Percentiles rank a stretch among this genome's conserved stretches.
Conservation (phyloP, 225 moss, liverwort and hornwort genomes). For the Takakia lepidozioides region DNA sequence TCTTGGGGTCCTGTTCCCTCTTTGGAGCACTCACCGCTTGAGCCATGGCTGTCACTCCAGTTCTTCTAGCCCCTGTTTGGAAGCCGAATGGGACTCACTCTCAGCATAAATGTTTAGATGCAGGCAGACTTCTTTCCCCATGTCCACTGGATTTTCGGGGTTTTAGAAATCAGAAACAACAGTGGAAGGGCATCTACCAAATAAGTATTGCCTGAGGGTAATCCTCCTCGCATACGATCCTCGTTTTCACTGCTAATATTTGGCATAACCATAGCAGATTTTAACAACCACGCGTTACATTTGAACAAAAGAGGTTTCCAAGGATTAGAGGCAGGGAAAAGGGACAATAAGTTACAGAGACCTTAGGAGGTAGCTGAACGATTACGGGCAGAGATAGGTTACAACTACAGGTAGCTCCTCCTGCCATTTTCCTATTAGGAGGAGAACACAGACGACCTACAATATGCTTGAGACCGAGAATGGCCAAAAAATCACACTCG, state of each 20-base stretch:
- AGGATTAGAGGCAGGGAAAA: too few species aligned
- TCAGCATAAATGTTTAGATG: background rate
- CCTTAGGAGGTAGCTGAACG: too few species aligned
- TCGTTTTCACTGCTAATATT: too few species aligned
- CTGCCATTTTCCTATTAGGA: too few species aligned
- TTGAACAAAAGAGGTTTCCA: too few species aligned
- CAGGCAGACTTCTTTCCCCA: background rate
- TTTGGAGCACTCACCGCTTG: conserved; percentile 50
- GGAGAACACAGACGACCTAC: background rate
- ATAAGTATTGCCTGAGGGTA: background rate
- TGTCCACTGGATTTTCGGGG: background rate
- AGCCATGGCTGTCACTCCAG: conserved; percentile 54
- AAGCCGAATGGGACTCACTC: conserved; percentile 1
- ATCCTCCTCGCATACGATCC: too few species aligned
- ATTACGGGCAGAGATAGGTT: too few species aligned
- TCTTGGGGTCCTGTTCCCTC: conserved; percentile 94
- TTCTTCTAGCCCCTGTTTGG: conserved; percentile 13
- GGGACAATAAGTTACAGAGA: too few species aligned
- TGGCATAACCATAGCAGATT: too few species aligned
- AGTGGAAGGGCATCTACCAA: background rate
- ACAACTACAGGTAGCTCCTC: too few species aligned
- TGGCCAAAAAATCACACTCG: background rate
- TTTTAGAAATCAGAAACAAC: background rate
- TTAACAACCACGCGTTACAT: too few species aligned
- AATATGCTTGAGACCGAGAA: background rate